Evolutionary conservation across 108 stramenopile genomes (phyloP).

Genomic region (Skeletonema potamos): DNA sequence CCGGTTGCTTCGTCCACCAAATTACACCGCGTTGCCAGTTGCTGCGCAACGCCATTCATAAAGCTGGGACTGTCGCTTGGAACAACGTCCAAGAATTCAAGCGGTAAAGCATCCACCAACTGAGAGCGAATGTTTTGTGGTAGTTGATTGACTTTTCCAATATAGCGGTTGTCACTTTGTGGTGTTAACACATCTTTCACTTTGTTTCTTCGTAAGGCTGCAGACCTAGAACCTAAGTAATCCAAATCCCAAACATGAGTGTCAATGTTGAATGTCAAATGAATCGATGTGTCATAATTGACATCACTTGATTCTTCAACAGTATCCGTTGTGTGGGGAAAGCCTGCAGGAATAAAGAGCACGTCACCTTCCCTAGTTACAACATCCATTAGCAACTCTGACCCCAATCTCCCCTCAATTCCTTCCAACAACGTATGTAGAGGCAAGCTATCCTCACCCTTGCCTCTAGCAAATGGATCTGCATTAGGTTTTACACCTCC

Average conservation of each 20-base stretch:
- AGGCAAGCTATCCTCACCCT: constrained; percentile 77
- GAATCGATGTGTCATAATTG: constrained; percentile 65
- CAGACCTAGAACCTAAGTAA: constrained; percentile 66
- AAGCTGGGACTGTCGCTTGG: constrained; percentile 8
- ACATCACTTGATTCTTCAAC: constrained; percentile 27
- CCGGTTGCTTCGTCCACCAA: constrained; percentile 53
- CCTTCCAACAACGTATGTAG: constrained; percentile 62
- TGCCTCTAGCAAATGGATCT: constrained; percentile 90
- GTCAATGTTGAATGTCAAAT: constrained; percentile 90
- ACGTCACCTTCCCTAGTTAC: constrained; percentile 74
- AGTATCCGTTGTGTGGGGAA: constrained; percentile 93
- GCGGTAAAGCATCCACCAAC: constrained; percentile 56
- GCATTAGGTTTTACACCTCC: constrained; percentile 65
- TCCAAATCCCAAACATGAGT: constrained; percentile 93
- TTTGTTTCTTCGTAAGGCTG: constrained; percentile 56
- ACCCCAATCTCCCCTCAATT: constrained; percentile 32
- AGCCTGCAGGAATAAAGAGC: constrained; percentile 88
- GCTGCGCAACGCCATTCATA: constrained; percentile 38
- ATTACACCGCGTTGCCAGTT: constrained; percentile 43
- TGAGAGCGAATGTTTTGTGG: constrained; percentile 46
- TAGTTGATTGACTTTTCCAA: constrained; percentile 66
- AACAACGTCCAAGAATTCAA: constrained; percentile 60
- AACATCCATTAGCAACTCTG: constrained; percentile 62
- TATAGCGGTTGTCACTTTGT: constrained; percentile 52
- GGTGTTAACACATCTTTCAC: constrained; percentile 44